Conservation (phyloP, 139 green algal species). For the Auxenochlorella pyrenoidosa region DNA sequence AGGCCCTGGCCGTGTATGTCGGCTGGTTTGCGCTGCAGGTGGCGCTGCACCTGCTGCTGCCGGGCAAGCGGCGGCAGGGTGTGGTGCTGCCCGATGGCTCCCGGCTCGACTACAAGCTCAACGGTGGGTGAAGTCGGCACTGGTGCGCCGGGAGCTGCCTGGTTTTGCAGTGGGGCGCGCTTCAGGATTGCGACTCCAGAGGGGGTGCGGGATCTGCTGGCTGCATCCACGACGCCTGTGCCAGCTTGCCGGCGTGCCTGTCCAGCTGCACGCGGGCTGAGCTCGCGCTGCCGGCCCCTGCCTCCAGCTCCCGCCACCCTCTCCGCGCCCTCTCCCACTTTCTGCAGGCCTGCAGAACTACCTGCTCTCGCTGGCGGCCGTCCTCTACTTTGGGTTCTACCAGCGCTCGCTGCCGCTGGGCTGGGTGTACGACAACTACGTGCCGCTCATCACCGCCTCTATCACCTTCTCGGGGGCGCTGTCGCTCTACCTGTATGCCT, state of each 20-base stretch:
- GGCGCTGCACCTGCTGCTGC: constrained; percentile 84
- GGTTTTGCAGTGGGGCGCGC: neutral
- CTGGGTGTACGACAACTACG: constrained; percentile 79
- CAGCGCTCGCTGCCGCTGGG: constrained; percentile 55
- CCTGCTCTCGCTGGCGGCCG: constrained; percentile 49
- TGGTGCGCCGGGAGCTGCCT: neutral
- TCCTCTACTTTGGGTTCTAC: constrained; percentile 75
- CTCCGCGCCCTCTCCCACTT: neutral
- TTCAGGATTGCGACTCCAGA: too few species aligned
- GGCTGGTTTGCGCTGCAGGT: constrained; percentile 73
- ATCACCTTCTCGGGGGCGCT: constrained; percentile 66
- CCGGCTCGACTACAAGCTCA: constrained; percentile 88
- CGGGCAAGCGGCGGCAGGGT: constrained; percentile 70
- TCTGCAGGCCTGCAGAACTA: constrained; percentile 74
- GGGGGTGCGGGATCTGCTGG: too few species aligned
- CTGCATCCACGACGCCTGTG: neutral
- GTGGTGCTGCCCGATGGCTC: constrained; percentile 63
- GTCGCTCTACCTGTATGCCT: constrained; percentile 71
- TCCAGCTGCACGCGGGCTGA: neutral
- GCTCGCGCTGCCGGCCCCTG: neutral
- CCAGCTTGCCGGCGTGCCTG: neutral
- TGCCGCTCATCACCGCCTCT: constrained; percentile 80
- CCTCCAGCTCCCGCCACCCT: neutral
- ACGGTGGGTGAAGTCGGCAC: constrained; percentile 55
- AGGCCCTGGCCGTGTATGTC: constrained; percentile 61